Evolutionary conservation across 495 filamentous ascomycete genomes (phyloP), one percentile per base, ranked within the genome.

Genomic region (Penicillium herquei): DNA sequence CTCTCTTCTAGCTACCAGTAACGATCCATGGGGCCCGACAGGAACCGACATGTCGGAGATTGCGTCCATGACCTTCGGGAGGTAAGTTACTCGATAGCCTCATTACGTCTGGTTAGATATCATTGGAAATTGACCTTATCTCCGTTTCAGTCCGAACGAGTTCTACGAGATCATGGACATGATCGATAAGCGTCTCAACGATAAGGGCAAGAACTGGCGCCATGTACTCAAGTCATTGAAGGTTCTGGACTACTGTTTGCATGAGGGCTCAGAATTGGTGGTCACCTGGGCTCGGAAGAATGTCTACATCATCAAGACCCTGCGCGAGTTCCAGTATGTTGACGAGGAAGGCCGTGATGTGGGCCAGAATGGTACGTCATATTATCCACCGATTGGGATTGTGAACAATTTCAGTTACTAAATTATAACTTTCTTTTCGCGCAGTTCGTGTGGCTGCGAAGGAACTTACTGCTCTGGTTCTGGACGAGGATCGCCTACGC

Each of bases 121-220:
- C 2, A 34, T 26, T 30, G 34, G 16, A 26, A 56, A 61, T 65
- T 63, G 64, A 61, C 45, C 30, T 57, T 21, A 54, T 49, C 32
- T 51, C 33, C 55, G 39, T 53, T 40, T 66, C 21, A 96, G 92
- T 66, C 89, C 89, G n/a, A 91, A 86, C 67, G 94, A 97, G 71
- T 99, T 98, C 74, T 95, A 96, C 78, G 92, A 99, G 67, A 96
- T 99, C 63, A 96, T 99, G 87, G 95, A 98, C 72, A 99, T 99
- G 94, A 79, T 99, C 56, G 95, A 98, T 74, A 98, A 98, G 79
- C 88, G 95, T 56, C 79, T 99, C 63, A 99, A 99, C 63, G 95
- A 99, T 70, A 99, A 99, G 72, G 95, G 95, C 63, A 99, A 96
- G 81, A 99, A 99, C 72, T 99, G 95, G 95, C 86, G 95, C 62